A percentile compares a stretch with the other conserved stretches of the same genome.
These are phyloP conservation scores for Helotiales sp. DNA, from an alignment of 2,329 filamentous ascomycete species.

Conservation along the genomic window DNA sequence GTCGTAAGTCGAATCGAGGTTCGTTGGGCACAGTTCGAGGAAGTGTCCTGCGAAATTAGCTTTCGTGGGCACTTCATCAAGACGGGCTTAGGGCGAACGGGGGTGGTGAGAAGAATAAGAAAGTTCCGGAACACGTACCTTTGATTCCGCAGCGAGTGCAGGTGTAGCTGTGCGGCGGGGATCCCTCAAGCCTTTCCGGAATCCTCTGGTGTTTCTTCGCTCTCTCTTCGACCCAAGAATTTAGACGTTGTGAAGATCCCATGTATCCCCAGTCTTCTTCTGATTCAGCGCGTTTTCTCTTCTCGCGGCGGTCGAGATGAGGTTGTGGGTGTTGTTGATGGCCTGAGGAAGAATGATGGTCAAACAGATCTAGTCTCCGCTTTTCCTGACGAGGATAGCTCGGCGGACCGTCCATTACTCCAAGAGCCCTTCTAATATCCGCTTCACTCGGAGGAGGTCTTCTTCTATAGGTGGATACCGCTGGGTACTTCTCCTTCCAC, in stretches of 20 bases:
- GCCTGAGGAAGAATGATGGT: too few species aligned
- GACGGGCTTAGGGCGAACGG: too few species aligned
- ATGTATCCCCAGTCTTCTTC: too few species aligned
- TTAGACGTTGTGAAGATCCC: too few species aligned
- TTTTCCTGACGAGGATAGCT: neutral
- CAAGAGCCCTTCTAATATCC: neutral
- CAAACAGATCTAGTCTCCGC: too few species aligned
- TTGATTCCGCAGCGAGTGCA: conserved; percentile 29
- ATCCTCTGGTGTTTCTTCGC: neutral
- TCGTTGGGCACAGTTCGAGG: conserved; percentile 43
- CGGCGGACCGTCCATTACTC: neutral
- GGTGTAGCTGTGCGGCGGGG: conserved; percentile 23
- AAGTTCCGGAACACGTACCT: conserved; percentile 24
- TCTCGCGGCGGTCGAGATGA: too few species aligned
- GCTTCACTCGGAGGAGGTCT: neutral
- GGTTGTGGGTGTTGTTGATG: too few species aligned
- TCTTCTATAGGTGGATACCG: neutral
- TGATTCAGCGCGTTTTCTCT: too few species aligned
- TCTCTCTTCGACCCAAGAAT: too few species aligned
- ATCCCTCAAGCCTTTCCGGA: conserved; percentile 7
- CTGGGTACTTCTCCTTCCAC: conserved; percentile 21
- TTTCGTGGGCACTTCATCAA: neutral
- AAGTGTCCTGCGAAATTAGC: conserved; percentile 38
- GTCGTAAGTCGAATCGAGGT: conserved; percentile 42
- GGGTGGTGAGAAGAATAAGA: too few species aligned